Percentiles rank a stretch among this genome's conserved stretches.
These are phyloP conservation scores for Isoetes taiwanensis DNA, from an alignment of 75 land plant genomes.

Conservation along the genomic window DNA sequence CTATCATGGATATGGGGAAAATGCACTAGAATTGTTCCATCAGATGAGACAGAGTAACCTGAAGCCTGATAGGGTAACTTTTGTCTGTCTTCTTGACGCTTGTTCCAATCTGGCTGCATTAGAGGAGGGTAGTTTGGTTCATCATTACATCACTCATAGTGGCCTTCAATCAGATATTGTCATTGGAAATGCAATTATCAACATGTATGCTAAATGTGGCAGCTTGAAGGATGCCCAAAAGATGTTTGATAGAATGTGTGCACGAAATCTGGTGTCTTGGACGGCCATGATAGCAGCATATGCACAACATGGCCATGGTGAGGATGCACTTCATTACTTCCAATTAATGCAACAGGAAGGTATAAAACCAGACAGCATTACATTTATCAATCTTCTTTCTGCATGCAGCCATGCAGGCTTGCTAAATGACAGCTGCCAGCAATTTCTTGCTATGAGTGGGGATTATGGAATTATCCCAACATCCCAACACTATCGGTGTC, in stretches of 20 bases:
- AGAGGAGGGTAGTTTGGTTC: not conserved
- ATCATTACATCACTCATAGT: not conserved
- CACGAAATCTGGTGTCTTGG: not conserved
- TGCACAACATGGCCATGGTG: not conserved
- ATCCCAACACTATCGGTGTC: no score
- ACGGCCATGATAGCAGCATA: conserved; percentile 2
- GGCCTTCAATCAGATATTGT: not conserved
- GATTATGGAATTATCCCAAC: no score
- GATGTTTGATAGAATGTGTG: not conserved
- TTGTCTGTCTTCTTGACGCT: not conserved
- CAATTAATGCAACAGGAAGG: not conserved
- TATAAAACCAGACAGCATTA: not conserved
- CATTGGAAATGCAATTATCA: not conserved
- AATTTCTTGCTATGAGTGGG: no score
- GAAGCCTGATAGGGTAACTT: not conserved
- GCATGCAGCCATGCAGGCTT: no score
- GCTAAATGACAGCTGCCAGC: no score
- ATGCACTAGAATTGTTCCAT: not conserved
- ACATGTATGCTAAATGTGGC: conserved; percentile 1
- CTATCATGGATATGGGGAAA: not conserved
- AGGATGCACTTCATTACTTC: not conserved
- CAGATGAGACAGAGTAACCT: not conserved
- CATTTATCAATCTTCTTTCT: not conserved
- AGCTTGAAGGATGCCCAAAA: not conserved
- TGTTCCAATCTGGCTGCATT: not conserved